These are phyloP conservation scores for Liriodendron chinense DNA, from an alignment of 164 flowering plant genomes.

Conservation along the genomic window DNA sequence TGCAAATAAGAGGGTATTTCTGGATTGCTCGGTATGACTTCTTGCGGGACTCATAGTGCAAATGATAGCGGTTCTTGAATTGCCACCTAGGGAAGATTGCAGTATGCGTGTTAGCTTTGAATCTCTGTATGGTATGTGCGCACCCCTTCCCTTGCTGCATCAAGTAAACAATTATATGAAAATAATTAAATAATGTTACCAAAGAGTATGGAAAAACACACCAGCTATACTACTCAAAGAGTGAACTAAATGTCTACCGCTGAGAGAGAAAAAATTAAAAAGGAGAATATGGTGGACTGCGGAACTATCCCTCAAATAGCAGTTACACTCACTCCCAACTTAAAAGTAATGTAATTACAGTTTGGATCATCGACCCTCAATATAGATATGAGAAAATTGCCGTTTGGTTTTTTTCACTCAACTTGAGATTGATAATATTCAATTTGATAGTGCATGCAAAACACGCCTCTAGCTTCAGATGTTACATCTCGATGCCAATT, in stretches of 20 bases:
- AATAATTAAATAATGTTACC: not conserved
- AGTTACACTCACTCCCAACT: too few relatives aligned
- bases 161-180: slow-evolving; percentile 1
- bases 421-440: too few relatives aligned
- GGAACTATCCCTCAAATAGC: too few relatives aligned
- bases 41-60: slow-evolving; percentile 95
- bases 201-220: slow-evolving; percentile 1
- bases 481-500: not conserved
- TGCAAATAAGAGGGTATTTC: slow-evolving; percentile 89
- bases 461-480: not conserved
- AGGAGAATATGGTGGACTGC: too few relatives aligned
- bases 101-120: slow-evolving; percentile 95
- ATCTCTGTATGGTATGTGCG: slow-evolving; percentile 86
- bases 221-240: not conserved
- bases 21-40: slow-evolving; percentile 88
- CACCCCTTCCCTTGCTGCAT: slow-evolving; percentile 84
- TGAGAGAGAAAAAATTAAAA: not conserved
- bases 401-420: too few relatives aligned
- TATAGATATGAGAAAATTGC: too few relatives aligned
- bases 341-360: too few relatives aligned
- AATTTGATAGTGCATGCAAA: too few relatives aligned
- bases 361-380: too few relatives aligned
- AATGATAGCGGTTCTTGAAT: slow-evolving; percentile 91
- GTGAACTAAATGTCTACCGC: not conserved
- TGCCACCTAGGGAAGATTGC: slow-evolving; percentile 86